Conservation (phyloP, 371 early-diverging fungal species). For the Actinomortierella wolfii region DNA sequence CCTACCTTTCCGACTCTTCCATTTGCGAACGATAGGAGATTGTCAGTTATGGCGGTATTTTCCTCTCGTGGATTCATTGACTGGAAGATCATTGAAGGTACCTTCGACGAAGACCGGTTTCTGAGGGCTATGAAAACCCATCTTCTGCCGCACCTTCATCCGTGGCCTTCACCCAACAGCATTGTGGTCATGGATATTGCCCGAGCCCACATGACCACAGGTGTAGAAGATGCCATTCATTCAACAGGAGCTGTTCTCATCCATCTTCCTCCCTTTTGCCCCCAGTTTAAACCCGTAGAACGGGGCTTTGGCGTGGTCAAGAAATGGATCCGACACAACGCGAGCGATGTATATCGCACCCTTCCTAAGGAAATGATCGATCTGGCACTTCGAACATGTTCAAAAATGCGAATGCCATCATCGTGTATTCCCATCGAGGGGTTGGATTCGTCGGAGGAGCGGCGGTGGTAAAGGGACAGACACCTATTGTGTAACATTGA, state of each 20-base stretch:
- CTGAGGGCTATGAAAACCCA: too few relatives aligned
- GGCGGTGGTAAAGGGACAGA: too few relatives aligned
- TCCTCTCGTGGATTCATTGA: too few relatives aligned
- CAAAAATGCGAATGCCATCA: too few relatives aligned
- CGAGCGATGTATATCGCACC: background rate
- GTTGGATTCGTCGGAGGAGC: too few relatives aligned
- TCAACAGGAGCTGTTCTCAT: constrained; percentile 3
- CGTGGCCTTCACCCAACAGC: constrained; percentile 9
- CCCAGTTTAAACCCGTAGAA: constrained; percentile 28
- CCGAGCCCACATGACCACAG: constrained; percentile 12
- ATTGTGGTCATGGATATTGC: constrained; percentile 16
- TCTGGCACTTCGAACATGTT: background rate
- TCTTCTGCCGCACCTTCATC: constrained; percentile 11
- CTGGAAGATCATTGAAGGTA: too few relatives aligned
- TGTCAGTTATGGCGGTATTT: too few relatives aligned
- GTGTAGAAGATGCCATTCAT: background rate
- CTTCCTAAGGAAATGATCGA: background rate
- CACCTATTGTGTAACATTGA: too few relatives aligned
- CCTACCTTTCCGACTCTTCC: too few relatives aligned
- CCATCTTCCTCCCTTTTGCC: constrained; percentile 28
- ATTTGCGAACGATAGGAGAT: too few relatives aligned
- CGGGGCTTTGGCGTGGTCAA: background rate
- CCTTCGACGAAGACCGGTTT: too few relatives aligned
- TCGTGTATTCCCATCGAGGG: too few relatives aligned
- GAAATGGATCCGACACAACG: background rate